These are phyloP conservation scores for Echinosophora koreensis DNA, from an alignment of 306 rosid species.

Conservation along the genomic window DNA sequence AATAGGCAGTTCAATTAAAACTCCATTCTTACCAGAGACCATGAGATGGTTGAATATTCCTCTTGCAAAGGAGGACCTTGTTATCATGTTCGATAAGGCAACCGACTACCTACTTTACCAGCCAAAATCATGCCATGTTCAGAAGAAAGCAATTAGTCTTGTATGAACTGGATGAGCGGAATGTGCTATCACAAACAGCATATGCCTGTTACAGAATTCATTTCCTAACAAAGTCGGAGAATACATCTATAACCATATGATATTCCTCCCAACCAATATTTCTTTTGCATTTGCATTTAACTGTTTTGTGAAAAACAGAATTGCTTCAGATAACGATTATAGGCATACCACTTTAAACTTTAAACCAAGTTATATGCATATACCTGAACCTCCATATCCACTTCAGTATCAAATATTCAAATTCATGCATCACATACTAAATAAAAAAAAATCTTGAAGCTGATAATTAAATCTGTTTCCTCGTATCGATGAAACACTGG, in stretches of 20 bases:
- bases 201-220: constrained; percentile 25
- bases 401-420: constrained; percentile 1
- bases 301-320: no score
- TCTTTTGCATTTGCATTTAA: no score
- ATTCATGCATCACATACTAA: not conserved
- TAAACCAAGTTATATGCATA: constrained; percentile 30
- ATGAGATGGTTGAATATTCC: constrained; percentile 91
- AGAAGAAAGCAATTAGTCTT: constrained; percentile 45
- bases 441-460: constrained; percentile 16
- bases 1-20: constrained; percentile 21
- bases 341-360: constrained; percentile 2
- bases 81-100: constrained; percentile 88
- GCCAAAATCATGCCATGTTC: constrained; percentile 39
- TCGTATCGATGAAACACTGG: not conserved
- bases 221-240: constrained; percentile 11
- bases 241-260: constrained; percentile 32
- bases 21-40: constrained; percentile 86
- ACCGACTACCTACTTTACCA: constrained; percentile 84
- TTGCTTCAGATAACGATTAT: not conserved
- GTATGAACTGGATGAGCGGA: constrained; percentile 25
- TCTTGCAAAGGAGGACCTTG: constrained; percentile 94
- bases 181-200: constrained; percentile 22
- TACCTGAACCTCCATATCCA: constrained; percentile 33
- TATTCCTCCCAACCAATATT: not conserved
- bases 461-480: constrained; percentile 4